Evolutionary conservation across 2,329 filamentous ascomycete species (phyloP), one percentile per base, ranked within the genome.

Genomic region (Truncatella angustata): DNA sequence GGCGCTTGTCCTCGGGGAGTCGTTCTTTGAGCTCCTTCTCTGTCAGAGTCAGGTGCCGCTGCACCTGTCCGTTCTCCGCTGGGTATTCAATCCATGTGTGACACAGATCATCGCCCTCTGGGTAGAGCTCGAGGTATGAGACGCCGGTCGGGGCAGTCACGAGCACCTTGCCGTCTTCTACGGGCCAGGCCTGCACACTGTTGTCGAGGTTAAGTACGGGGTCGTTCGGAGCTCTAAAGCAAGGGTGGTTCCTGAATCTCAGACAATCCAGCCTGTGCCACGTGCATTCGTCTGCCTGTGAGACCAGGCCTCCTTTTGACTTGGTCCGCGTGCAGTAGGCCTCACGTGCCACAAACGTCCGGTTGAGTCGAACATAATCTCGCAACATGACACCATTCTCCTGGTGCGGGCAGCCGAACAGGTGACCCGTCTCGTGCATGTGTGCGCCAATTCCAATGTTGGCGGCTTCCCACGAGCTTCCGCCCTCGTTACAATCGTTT

Each of bases 381-480:
- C 90, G 81, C 47, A 91, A 76, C 93, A 97, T 97, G 55, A 97
- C 79, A n/a, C 94, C 93, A 24, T 77, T 88, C 64, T 94, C 90
- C 65, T 95, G 91, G 65, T 95, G 90, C 9, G 91, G 90, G 59
- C 90, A 95, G 46, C 93, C 93, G 59, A 97, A 88, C 20, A 96
- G 71, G 71, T 96, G 93, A 3, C 93, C 93, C 1, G 88, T 88
- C 70, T 97, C 91, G 68, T 96, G 93, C 44, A 97, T 71, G 69
- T 97, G 93, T 9, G 91, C 92, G 6, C 93, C 93, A 58, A 97
- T 95, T 26, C 92, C 92, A 55, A 96, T 88, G 61, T 93, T 96
- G 23, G 90, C 91, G n/a, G 91, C 86, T 68, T 97, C 93, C 93
- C 93, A 97, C 43, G 86, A 94, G 65, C 90, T 96, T 21, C 92